Conservation (phyloP, 129 eudicot species). For the Saussurea involucrata region DNA sequence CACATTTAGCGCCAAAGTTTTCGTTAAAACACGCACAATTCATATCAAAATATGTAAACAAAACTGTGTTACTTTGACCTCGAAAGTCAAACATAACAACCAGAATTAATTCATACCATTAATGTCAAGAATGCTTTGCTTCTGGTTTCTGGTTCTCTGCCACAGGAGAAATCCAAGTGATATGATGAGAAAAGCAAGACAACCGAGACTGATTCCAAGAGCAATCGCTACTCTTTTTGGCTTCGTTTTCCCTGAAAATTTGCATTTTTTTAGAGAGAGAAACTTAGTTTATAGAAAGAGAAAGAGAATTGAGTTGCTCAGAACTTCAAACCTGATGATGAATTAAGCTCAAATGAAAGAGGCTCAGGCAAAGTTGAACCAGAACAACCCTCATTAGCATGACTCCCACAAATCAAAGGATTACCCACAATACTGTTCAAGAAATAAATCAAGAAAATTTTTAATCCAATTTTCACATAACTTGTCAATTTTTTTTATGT, state of each 20-base stretch:
- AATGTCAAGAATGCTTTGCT: constrained; percentile 53
- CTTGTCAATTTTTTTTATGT: not conserved
- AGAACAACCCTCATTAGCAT: constrained; percentile 62
- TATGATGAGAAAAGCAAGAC: constrained; percentile 36
- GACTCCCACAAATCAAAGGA: constrained; percentile 79
- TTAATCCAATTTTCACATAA: not conserved
- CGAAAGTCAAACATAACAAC: not conserved
- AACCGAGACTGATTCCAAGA: constrained; percentile 66
- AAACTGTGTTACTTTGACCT: constrained; percentile 2
- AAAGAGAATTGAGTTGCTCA: not conserved
- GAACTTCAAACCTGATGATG: constrained; percentile 52
- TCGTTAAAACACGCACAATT: not conserved
- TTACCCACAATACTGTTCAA: constrained; percentile 71
- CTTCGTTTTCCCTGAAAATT: constrained; percentile 42
- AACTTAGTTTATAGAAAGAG: constrained; percentile 11
- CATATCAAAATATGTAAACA: not conserved
- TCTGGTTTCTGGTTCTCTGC: constrained; percentile 41
- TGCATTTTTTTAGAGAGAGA: not conserved
- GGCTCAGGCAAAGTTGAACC: constrained; percentile 59
- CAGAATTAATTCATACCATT: constrained; percentile 40
- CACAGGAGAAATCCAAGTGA: constrained; percentile 45
- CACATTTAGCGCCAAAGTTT: not conserved
- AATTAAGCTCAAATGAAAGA: constrained; percentile 54
- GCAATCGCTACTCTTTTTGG: constrained; percentile 71
- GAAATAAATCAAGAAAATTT: constrained; percentile 4